Base-by-base conservation (phyloP, 2,329 filamentous ascomycete species). In the Monosporascus sp. region DNA sequence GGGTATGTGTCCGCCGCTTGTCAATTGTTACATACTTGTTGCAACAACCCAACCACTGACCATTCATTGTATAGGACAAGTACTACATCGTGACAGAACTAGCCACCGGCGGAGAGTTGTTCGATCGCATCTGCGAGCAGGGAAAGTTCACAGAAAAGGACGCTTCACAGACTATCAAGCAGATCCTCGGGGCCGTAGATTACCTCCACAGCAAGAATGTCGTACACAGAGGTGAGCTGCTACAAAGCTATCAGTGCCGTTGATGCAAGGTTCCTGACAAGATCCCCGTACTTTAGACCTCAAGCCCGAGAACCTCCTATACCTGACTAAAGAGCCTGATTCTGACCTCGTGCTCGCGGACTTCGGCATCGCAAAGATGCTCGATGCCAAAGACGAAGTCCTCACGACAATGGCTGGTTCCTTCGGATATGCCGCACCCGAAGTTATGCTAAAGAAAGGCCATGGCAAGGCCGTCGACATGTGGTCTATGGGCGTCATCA, bases 111-210 rank as follows among this genome's bases (percentile, higher is more conserved):
- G 94, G 94, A 70, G 94, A 99, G 75, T 76, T 99, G 58, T 99
- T 99, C 72, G 94, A 99, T 68, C 87, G 95, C 52, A 99, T 99
- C 64, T 99, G 94, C 75, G 92, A 97, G 68, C 89, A 95, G 72
- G 95, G 94, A 64, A 96, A 90, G 70, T 99, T 97, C 74, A 99
- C 94, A 15, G 94, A 99, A 71, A 97, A 96, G 75, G 94, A 99
- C 74, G 92, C 91, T 14, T 93, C 92, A 20, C 88, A 94, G 72
- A 97, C 93, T 9, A 97, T 99, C 69, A 89, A 87, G 66, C 92
- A 99, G 73, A 88, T 99, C 34, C 82, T 99, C 31, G 87, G 86
- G 60, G 94, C 95, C 22, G 94, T 99, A 60, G 82, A 96, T 74
- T 99, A 97, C 68, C 83, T 99, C 41, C 94, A 99, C 73, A 78